Conservation (phyloP, 23 red algal species). For the Gracilaria domingensis region DNA sequence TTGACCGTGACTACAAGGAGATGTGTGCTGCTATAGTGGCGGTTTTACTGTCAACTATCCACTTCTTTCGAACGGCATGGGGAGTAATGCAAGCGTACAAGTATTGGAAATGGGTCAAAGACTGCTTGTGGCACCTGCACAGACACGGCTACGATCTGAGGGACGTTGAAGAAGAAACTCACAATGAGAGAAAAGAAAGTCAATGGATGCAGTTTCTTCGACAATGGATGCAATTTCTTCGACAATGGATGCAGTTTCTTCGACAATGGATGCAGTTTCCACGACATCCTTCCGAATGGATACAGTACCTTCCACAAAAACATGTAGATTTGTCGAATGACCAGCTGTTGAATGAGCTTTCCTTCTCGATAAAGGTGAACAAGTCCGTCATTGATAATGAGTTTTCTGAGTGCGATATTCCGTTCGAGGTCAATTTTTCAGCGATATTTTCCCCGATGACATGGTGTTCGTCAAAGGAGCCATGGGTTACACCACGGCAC, state of each 20-base stretch:
- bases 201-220: no score
- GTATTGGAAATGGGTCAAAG: conserved; percentile 12
- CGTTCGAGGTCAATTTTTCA: not conserved
- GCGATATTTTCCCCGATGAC: no score
- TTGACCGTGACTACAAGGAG: conserved; percentile 16
- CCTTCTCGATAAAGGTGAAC: not conserved
- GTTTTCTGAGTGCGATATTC: not conserved
- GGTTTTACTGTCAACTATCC: not conserved
- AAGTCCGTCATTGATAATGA: not conserved
- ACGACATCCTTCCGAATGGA: not conserved
- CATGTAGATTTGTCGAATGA: no score
- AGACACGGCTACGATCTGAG: not conserved
- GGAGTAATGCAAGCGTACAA: not conserved
- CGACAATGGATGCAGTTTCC: not conserved
- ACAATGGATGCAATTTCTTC: not conserved
- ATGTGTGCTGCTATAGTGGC: conserved; percentile 38
- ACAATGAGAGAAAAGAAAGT: no score
- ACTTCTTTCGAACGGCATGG: conserved; percentile 5
- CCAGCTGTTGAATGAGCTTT: not conserved
- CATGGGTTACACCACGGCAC: not conserved
- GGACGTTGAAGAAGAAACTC: no score
- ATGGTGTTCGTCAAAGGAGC: no score
- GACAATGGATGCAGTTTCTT: not conserved
- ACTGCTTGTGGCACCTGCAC: not conserved
- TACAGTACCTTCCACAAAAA: no score